Conservation (phyloP, 345 rosid species). For the Excoecaria agallocha region DNA sequence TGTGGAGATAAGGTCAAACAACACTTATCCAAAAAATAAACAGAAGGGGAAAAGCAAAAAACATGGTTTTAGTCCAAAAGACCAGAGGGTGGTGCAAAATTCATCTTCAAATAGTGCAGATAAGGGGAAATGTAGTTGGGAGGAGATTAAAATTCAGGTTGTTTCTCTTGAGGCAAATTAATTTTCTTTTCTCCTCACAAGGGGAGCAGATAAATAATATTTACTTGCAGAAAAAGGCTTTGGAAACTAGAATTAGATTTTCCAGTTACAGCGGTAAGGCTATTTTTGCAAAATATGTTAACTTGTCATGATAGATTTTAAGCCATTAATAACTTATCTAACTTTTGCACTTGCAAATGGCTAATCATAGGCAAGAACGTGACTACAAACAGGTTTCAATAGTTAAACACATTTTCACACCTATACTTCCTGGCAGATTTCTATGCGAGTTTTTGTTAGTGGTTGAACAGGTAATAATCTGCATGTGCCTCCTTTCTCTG, state of each 20-base stretch:
- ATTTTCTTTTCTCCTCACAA: neutral
- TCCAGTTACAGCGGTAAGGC: neutral
- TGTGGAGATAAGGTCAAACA: conserved; percentile 14
- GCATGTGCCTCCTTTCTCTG: conserved; percentile 6
- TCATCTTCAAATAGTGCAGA: conserved; percentile 22
- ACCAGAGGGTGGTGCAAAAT: conserved; percentile 14
- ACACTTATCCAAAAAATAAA: conserved; percentile 6
- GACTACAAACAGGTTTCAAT: neutral
- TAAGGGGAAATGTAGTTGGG: conserved; percentile 10
- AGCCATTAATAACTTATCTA: neutral
- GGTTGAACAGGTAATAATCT: neutral
- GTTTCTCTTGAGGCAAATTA: neutral
- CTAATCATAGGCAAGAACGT: neutral
- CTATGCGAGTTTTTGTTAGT: neutral
- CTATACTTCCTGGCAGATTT: neutral
- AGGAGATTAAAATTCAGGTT: conserved; percentile 24
- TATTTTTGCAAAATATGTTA: neutral
- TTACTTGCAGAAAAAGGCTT: neutral
- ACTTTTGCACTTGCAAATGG: neutral
- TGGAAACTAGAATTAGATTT: neutral
- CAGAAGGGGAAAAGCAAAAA: conserved; percentile 21
- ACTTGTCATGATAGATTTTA: neutral
- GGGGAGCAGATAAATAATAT: neutral
- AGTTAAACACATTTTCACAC: neutral
- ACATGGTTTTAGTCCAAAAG: conserved; percentile 7